A percentile compares a stretch with the other conserved stretches of the same genome.
These are phyloP conservation scores for Penicillium robsamsonii DNA, from an alignment of 495 filamentous ascomycete genomes.

Conservation along the genomic window DNA sequence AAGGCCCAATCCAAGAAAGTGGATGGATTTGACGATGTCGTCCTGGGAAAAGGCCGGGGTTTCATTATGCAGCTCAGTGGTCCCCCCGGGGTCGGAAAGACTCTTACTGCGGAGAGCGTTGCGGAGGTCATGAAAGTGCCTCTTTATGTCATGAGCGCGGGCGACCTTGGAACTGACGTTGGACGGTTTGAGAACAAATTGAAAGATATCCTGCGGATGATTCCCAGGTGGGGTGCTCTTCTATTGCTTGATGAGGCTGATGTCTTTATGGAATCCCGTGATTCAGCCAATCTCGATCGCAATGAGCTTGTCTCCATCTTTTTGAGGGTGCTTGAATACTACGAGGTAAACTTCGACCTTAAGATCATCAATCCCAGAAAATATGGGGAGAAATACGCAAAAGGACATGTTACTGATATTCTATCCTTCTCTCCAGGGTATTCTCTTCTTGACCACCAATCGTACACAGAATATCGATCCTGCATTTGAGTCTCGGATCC, in stretches of 20 bases:
- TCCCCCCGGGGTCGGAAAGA: constrained; percentile 45
- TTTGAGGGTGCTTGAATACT: constrained; percentile 52
- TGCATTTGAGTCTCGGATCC: constrained; percentile 52
- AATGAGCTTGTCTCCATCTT: constrained; percentile 52
- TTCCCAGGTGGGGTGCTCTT: constrained; percentile 45
- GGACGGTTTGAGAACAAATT: constrained; percentile 50
- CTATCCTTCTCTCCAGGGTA: constrained; percentile 47
- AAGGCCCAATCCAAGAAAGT: constrained; percentile 29
- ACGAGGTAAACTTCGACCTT: constrained; percentile 29
- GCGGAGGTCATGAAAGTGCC: constrained; percentile 33
- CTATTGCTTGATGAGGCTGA: constrained; percentile 50
- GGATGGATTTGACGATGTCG: constrained; percentile 30
- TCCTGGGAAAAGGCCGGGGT: constrained; percentile 35
- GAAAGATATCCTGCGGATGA: constrained; percentile 49
- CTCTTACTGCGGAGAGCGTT: constrained; percentile 41
- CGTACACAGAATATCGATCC: constrained; percentile 48
- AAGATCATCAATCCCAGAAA: background rate
- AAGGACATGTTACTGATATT: constrained; percentile 1
- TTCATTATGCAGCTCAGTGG: constrained; percentile 43
- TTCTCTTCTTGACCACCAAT: constrained; percentile 61
- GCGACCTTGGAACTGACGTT: constrained; percentile 53
- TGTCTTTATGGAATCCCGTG: constrained; percentile 44
- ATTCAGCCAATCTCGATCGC: constrained; percentile 31
- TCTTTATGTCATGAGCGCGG: constrained; percentile 47
- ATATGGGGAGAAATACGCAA: background rate